Percentiles rank a stretch among this genome's conserved stretches.
Conservation (phyloP, 495 filamentous ascomycete genomes). For the Hypoxylon fragiforme region DNA sequence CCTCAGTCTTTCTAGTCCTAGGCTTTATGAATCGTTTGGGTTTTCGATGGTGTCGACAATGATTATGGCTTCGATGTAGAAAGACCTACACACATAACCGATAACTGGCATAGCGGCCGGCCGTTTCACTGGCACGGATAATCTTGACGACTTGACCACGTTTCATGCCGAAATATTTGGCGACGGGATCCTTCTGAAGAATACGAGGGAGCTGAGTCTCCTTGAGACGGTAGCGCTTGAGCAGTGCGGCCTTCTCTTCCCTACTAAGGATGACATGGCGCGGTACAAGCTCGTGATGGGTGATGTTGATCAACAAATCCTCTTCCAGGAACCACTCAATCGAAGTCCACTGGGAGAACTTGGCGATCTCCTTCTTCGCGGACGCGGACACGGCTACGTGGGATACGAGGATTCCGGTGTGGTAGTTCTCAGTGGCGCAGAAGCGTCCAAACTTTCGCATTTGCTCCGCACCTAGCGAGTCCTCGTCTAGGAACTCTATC, state of each 20-base stretch:
- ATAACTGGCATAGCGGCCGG: conserved; percentile 78
- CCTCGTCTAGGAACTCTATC: conserved; percentile 81
- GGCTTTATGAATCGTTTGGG: background rate
- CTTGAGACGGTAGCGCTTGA: conserved; percentile 91
- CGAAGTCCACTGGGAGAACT: conserved; percentile 66
- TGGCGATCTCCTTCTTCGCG: conserved; percentile 80
- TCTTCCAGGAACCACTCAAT: conserved; percentile 95
- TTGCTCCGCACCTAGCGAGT: conserved; percentile 82
- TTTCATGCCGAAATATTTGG: conserved; percentile 87
- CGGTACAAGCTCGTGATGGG: conserved; percentile 94
- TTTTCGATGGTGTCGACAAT: too few species aligned
- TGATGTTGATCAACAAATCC: conserved; percentile 97
- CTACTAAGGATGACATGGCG: conserved; percentile 87
- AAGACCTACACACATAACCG: conserved; percentile 58
- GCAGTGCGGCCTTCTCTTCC: conserved; percentile 81
- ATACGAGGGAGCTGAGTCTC: conserved; percentile 96
- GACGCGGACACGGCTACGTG: conserved; percentile 78
- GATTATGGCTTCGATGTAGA: too few species aligned
- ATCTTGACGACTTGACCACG: conserved; percentile 98
- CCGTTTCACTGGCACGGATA: conserved; percentile 79
- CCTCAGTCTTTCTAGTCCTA: background rate
- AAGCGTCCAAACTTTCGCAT: conserved; percentile 85
- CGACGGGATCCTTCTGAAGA: conserved; percentile 86
- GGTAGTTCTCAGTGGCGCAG: conserved; percentile 74
- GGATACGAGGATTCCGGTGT: conserved; percentile 87